Base-by-base conservation (phyloP, 1,139 yeast species). In the Sugiyamaella grinbergsii region DNA sequence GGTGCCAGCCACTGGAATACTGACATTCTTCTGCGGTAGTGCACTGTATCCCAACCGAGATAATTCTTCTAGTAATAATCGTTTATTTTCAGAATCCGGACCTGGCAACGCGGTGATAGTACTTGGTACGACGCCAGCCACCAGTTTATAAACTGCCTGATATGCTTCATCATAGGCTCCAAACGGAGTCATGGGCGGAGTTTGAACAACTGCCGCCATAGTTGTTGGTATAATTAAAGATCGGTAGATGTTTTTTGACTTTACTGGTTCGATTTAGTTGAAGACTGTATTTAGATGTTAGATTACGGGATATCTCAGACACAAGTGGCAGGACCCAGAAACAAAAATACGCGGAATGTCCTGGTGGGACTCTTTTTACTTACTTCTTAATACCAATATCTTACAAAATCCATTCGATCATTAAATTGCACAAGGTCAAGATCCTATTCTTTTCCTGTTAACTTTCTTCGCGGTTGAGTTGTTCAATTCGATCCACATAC, bases 151-250 rank as follows among this genome's bases (percentile, higher is more conserved):
- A 29, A 50, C 29, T 11, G 53, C 53, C 34, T 36, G 41, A 36
- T 50, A 50, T 3, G 53, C 44, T 32, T 50, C 53, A 26, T 50
- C 53, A 23, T 50, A 44, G 1, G 43, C 38, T n/a, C 42, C 42
- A 24, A 45, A 29, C 23, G 49, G 49, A 16, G 41, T 31, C 34
- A 49, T 16, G 15, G 49, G 42, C 18, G 50, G 47, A 18, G 40
- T 40, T 10, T 28, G 47, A 18, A 26, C 16, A n/a, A 44, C 43
- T 5, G 47, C 40, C 13, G 52, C 42, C 52, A 49, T 49, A n/a
- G n/a, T 15, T 38, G 15, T 4, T 16, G 2, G 19, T 23, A n/a
- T 28, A n/a, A 18, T 33, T 33, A 5, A 13, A n/a, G n/a, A n/a
- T n/a, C n/a, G n/a, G n/a, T n/a, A n/a, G n/a, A n/a, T n/a, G n/a